Percentiles rank a stretch among this genome's conserved stretches.
These are phyloP conservation scores for Macrolepiota albuminosa DNA, from an alignment of 768 basidiomycete genomes.

Conservation along the genomic window DNA sequence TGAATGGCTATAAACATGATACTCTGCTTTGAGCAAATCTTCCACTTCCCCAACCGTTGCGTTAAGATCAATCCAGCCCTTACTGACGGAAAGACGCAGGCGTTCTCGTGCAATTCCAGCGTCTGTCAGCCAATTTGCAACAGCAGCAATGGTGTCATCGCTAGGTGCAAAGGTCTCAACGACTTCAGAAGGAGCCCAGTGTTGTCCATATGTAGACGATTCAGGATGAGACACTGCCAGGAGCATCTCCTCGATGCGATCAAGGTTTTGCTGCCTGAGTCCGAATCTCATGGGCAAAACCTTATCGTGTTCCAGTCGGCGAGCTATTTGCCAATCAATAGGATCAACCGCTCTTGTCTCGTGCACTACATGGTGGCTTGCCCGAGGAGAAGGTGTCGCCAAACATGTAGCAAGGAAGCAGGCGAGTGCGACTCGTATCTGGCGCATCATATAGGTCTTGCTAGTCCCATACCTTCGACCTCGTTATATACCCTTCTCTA, in stretches of 20 bases:
- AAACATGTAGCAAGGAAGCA: conserved; percentile 14
- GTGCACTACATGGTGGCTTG: conserved; percentile 23
- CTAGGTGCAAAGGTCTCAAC: conserved; percentile 42
- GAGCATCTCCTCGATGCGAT: conserved; percentile 40
- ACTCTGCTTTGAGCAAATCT: conserved; percentile 37
- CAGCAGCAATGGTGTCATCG: conserved; percentile 33
- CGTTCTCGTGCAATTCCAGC: conserved; percentile 35
- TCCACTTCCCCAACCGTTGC: conserved; percentile 39
- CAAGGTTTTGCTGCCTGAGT: conserved; percentile 41
- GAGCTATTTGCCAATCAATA: conserved; percentile 19
- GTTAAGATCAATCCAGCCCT: conserved; percentile 38
- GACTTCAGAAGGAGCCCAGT: conserved; percentile 41
- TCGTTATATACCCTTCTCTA: neutral
- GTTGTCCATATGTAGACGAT: conserved; percentile 45
- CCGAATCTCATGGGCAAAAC: conserved; percentile 46
- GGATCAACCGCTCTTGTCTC: conserved; percentile 24
- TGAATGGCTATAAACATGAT: conserved; percentile 41
- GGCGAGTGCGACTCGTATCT: neutral
- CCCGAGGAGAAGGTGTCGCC: conserved; percentile 17
- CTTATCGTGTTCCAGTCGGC: conserved; percentile 18
- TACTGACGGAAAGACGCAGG: conserved; percentile 32
- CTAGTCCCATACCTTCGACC: neutral
- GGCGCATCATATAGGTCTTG: conserved; percentile 4
- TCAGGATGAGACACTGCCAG: conserved; percentile 46
- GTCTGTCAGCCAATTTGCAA: conserved; percentile 39